A percentile compares a stretch with the other conserved stretches of the same genome.
These are phyloP conservation scores for Blastobotrys serpentis DNA, from an alignment of 1,139 yeast genomes.

Conservation along the genomic window DNA sequence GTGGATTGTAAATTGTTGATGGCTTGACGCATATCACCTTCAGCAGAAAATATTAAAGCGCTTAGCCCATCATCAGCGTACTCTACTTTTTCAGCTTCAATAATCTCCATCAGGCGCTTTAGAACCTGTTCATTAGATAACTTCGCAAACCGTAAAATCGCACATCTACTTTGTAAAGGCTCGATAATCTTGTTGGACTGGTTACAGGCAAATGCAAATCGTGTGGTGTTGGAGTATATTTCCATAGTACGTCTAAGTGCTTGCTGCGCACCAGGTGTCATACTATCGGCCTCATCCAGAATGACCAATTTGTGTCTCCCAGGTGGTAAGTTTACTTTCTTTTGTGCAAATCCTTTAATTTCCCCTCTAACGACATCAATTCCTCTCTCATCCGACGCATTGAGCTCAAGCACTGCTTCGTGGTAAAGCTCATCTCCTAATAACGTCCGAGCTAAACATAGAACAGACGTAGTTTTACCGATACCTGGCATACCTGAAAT, in stretches of 20 bases:
- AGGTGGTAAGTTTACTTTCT: constrained; percentile 69
- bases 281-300: constrained; percentile 94
- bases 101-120: constrained; percentile 69
- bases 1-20: constrained; percentile 91
- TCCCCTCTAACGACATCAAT: constrained; percentile 91
- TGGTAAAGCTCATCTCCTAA: constrained; percentile 60
- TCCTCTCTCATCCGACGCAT: constrained; percentile 97
- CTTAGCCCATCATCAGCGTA: constrained; percentile 89
- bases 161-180: constrained; percentile 96
- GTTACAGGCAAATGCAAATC: constrained; percentile 97
- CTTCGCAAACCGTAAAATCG: constrained; percentile 81
- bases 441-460: constrained; percentile 83
- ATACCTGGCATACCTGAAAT: constrained; percentile 95
- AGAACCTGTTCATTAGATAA: constrained; percentile 83
- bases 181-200: constrained; percentile 93
- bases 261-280: constrained; percentile 98
- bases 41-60: constrained; percentile 94
- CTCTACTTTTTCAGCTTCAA: constrained; percentile 67
- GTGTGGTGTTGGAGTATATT: constrained; percentile 84
- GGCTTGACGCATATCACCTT: constrained; percentile 99
- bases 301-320: constrained; percentile 87
- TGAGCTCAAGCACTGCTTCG: constrained; percentile 87
- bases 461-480: constrained; percentile 92
- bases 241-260: constrained; percentile 98
- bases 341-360: constrained; percentile 93